These are phyloP conservation scores for Serendipita sp. DNA, from an alignment of 768 basidiomycete species.

Conservation along the genomic window DNA sequence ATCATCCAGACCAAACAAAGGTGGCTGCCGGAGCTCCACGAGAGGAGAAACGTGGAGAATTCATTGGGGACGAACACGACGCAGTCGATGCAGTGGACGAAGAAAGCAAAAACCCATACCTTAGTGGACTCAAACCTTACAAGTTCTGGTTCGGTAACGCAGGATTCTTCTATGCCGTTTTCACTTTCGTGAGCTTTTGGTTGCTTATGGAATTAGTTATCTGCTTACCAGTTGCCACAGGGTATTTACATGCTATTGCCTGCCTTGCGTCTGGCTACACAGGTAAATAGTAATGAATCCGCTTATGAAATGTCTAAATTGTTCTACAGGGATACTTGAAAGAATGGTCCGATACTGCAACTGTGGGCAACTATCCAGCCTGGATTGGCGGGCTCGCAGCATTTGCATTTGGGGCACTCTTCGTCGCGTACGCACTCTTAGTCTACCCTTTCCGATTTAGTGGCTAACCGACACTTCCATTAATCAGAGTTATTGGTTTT, in stretches of 20 bases:
- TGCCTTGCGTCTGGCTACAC: background rate
- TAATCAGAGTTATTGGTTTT: background rate
- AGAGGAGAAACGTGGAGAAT: background rate
- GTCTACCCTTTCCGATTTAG: background rate
- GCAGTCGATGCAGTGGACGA: background rate
- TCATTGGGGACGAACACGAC: background rate
- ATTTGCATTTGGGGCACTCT: background rate
- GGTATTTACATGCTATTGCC: background rate
- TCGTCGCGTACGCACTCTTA: background rate
- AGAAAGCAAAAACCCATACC: background rate
- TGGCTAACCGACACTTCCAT: background rate
- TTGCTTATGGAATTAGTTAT: background rate
- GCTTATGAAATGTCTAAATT: background rate
- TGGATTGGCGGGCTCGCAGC: conserved; percentile 3
- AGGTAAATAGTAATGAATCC: background rate
- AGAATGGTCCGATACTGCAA: conserved; percentile 3
- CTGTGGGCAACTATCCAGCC: background rate
- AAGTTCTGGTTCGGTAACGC: conserved; percentile 1
- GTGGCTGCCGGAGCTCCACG: background rate
- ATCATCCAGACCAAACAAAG: background rate
- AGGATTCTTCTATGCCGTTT: background rate
- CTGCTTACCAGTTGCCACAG: background rate
- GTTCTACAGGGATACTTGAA: background rate
- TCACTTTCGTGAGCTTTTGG: background rate
- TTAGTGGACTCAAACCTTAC: background rate